Evolutionary conservation across 2,329 filamentous ascomycete species (phyloP).

Genomic region (Fusarium stilboides): DNA sequence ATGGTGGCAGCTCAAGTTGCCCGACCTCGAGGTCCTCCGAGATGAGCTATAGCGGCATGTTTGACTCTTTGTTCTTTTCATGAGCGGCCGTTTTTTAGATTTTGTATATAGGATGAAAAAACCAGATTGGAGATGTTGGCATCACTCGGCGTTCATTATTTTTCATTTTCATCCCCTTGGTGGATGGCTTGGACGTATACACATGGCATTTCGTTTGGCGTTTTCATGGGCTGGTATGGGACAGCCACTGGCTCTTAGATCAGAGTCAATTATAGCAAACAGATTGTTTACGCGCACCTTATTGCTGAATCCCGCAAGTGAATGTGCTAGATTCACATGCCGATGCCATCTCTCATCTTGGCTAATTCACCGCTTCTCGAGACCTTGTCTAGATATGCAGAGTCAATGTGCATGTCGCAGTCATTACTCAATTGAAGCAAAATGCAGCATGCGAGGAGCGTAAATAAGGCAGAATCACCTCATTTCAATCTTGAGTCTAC

Average conservation of each 20-base stretch:
- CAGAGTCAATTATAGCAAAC: conserved; percentile 1
- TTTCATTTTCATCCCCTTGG: not conserved
- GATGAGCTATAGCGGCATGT: conserved; percentile 63
- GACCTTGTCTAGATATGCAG: not conserved
- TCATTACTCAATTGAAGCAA: not conserved
- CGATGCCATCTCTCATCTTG: not conserved
- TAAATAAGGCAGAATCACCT: not conserved
- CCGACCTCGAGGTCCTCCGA: conserved; percentile 58
- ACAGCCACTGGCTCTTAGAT: not conserved
- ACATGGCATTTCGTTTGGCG: conserved; percentile 27
- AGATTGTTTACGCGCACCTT: not conserved
- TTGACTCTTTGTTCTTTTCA: not conserved
- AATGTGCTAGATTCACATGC: not conserved
- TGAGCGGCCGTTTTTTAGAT: conserved; percentile 6
- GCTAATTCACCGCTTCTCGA: not conserved
- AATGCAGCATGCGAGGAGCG: not conserved
- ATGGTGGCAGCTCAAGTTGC: conserved; percentile 63
- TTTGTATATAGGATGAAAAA: conserved; percentile 7
- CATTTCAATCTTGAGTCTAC: not conserved
- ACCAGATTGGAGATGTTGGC: conserved; percentile 20
- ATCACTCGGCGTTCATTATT: conserved; percentile 30
- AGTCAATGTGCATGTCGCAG: not conserved
- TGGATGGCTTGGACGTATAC: not conserved
- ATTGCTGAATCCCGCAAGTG: not conserved
- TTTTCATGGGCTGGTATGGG: conserved; percentile 3